Evolutionary conservation across 2,329 filamentous ascomycete species (phyloP).

Genomic region (Hymenoscyphus albidus): DNA sequence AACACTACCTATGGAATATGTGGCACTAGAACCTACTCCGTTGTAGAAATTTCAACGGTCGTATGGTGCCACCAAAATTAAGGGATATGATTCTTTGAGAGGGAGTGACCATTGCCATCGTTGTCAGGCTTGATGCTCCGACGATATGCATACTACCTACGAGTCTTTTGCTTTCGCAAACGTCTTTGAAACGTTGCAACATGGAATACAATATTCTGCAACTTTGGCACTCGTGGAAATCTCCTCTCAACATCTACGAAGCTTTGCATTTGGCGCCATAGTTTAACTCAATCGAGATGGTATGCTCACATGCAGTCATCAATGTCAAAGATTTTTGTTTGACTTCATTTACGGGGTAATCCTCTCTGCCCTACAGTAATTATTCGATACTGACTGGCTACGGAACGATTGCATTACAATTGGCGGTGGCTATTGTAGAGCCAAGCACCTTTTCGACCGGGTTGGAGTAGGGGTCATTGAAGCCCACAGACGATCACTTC

Average conservation of each 20-base stretch:
- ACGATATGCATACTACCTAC: not conserved
- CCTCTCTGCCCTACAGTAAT: conserved; percentile 16
- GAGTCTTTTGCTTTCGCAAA: not conserved
- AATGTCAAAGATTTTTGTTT: conserved; percentile 5
- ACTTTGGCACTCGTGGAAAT: not conserved
- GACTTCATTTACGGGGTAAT: not conserved
- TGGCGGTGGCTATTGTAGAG: conserved; percentile 17
- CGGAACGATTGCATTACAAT: conserved; percentile 12
- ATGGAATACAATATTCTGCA: conserved; percentile 15
- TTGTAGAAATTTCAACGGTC: not conserved
- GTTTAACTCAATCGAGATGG: conserved; percentile 7
- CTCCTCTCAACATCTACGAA: not conserved
- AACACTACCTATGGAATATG: not conserved
- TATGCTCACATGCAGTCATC: conserved; percentile 18
- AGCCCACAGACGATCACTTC: conserved; percentile 9
- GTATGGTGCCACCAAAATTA: not conserved
- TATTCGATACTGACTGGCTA: conserved; percentile 5
- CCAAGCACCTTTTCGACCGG: not conserved
- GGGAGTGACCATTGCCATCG: too few relatives aligned
- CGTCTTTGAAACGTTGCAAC: conserved; percentile 17
- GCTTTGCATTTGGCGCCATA: conserved; percentile 10
- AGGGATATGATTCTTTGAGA: too few relatives aligned
- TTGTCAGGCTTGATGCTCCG: not conserved
- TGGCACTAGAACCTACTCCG: not conserved
- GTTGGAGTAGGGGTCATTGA: not conserved